Evolutionary conservation across 2,329 filamentous ascomycete species (phyloP), one percentile per base, ranked within the genome.

Genomic region (Juglanconis juglandina): DNA sequence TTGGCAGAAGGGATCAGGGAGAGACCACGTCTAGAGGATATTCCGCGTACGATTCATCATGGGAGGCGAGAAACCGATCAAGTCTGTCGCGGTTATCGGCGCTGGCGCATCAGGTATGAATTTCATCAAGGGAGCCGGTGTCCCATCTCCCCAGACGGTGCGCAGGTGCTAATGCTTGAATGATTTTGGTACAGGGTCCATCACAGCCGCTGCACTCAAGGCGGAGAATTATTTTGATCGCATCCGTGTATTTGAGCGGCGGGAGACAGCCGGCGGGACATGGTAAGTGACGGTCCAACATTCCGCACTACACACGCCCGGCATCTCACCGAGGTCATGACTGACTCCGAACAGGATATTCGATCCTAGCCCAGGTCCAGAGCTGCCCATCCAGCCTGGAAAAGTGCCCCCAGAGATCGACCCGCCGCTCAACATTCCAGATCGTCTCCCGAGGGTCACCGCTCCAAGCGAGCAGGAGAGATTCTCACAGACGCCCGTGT

Each of bases 401-500:
- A 68, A 66, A 3, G 63, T 80, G 3, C 80, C 80, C 2, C 68
- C 72, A 35, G 75, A 79, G 5, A 64, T 76, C 8, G 82, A 85
- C 62, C 75, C 72, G 30, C 77, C 78, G 0, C 52, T 84, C n/a
- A 53, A 67, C 0, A 72, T 81, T 6, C 81, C 81, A 0, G 52
- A 65, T 1, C 66, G 65, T n/a, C 69, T 83, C 0, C 80, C 81
- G 0, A 64, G 64, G 14, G 70, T 71, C 5, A 73, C 73, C 0
- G 58, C 72, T 5, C 79, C 79, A n/a, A 74, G 68, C 41, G 58
- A 67, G 9, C 80, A 79, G 59, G 74, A 82, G 48, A 69, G 80
- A 48, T 84, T 73, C 54, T 64, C 71, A 1, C 68, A 77, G 57
- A 84, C 81, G 1, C 81, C 81, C 0, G 77, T 84, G 3, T 85